Conservation (phyloP, 306 rosid genomes). For the Sicyos edulis region DNA sequence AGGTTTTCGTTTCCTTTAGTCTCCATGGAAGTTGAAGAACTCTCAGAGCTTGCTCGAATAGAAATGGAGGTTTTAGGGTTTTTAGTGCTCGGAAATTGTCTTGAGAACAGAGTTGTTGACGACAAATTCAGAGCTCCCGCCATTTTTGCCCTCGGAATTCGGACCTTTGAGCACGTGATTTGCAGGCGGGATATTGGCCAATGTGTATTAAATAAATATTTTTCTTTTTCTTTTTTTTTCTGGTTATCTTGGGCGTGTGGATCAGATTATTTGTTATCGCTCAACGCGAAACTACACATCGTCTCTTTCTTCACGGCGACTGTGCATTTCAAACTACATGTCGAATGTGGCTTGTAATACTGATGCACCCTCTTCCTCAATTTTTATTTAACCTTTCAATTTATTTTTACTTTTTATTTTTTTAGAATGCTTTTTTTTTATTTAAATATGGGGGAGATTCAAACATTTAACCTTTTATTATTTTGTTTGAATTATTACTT, state of each 20-base stretch:
- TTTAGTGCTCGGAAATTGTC: slow-evolving; percentile 32
- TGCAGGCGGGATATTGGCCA: background rate
- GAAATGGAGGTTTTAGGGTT: slow-evolving; percentile 25
- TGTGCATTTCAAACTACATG: slow-evolving; percentile 5
- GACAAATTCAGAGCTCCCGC: slow-evolving; percentile 44
- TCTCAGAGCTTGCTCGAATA: slow-evolving; percentile 50
- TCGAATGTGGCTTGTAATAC: background rate
- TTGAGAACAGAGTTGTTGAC: slow-evolving; percentile 28
- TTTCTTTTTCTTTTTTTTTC: background rate
- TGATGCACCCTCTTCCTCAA: too few species aligned
- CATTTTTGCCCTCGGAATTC: slow-evolving; percentile 29
- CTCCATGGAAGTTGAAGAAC: slow-evolving; percentile 27
- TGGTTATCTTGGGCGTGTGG: slow-evolving; percentile 9
- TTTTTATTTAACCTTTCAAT: too few species aligned
- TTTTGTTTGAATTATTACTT: too few species aligned
- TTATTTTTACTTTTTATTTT: too few species aligned
- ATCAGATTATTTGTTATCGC: background rate
- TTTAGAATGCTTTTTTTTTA: too few species aligned
- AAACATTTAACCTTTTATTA: too few species aligned
- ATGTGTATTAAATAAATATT: background rate
- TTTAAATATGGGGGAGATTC: too few species aligned
- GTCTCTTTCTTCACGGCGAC: background rate
- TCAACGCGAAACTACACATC: slow-evolving; percentile 1
- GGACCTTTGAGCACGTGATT: slow-evolving; percentile 14
- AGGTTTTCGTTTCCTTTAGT: slow-evolving; percentile 28